These are phyloP conservation scores for Fonsecaea multimorphosa DNA, from an alignment of 2,329 filamentous ascomycete genomes.

Conservation along the genomic window DNA sequence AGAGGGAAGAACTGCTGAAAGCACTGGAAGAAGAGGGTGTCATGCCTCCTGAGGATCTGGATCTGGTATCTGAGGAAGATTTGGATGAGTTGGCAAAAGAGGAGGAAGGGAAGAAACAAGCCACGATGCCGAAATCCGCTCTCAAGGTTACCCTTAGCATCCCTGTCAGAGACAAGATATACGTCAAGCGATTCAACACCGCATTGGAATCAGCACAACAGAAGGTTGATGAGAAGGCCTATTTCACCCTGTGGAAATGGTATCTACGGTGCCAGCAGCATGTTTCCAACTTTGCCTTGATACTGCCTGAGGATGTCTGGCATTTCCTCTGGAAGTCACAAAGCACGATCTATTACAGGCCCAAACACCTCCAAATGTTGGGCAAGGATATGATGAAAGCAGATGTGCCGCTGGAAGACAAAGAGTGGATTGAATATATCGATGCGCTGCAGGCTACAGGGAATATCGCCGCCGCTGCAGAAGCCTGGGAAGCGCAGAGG, in stretches of 20 bases:
- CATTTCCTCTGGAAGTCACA: conserved; percentile 69
- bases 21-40: conserved; percentile 50
- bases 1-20: conserved; percentile 50
- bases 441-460: conserved; percentile 71
- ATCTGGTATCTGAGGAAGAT: conserved; percentile 50
- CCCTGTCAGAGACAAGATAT: conserved; percentile 46
- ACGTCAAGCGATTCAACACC: conserved; percentile 50
- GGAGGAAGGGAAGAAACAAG: conserved; percentile 27
- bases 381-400: conserved; percentile 69
- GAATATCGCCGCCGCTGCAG: conserved; percentile 64
- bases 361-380: conserved; percentile 67
- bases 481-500: conserved; percentile 64
- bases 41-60: conserved; percentile 41
- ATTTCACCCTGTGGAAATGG: conserved; percentile 54
- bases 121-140: conserved; percentile 14
- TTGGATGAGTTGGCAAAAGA: conserved; percentile 46
- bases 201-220: conserved; percentile 45
- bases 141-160: conserved; percentile 46
- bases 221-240: conserved; percentile 42
- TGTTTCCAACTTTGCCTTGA: conserved; percentile 56
- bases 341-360: conserved; percentile 56
- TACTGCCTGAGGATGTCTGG: conserved; percentile 68
- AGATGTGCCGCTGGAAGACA: conserved; percentile 60
- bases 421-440: conserved; percentile 70
- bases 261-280: conserved; percentile 58